Evolutionary conservation across 2,329 filamentous ascomycete species (phyloP), one percentile per base, ranked within the genome.

Genomic region (Colletotrichum lentis): DNA sequence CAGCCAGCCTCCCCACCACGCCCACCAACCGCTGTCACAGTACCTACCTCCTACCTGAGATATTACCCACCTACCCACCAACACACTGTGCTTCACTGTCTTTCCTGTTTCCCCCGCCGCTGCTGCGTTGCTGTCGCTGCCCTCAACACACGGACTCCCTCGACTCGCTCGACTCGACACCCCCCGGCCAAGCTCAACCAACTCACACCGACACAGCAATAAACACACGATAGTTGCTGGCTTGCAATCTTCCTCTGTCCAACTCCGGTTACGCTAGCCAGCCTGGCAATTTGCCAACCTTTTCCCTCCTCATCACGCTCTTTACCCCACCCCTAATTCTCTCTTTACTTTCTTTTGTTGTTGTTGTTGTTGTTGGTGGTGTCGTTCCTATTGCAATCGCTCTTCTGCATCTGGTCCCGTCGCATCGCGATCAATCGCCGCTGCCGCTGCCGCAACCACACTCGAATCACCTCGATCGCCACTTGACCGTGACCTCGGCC

Each of bases 151-250:
- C 63, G 49, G 63, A 62, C 61, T 50, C 44, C 41, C 54, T 49
- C 60, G 22, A 46, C 12, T 35, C 31, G 31, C 12, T 35, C 31
- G 31, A 35, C 18, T 46, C 43, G 27, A 65, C 55, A 10, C 27
- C 31, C 31, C 66, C 66, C 44, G 62, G 66, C 62, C 44, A 52
- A 50, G 55, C 62, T 69, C 66, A 66, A 69, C 62, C 66, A 66
- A 66, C 66, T 69, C 66, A 69, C 66, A 69, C 66, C 66, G 66
- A 69, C 66, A 65, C 50, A 44, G 22, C n/a, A 16, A 56, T 55
- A 60, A n/a, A n/a, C 18, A 61, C 56, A 55, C 56, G 54, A 65
- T 55, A 49, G 46, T 60, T 52, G 50, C 56, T 50, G 43, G 50
- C 62, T 50, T 60, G 55, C 54, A 50, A 69, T 52, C 56, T 69